Conservation (phyloP, 305 asterid species). For the Plantago coronopus region DNA sequence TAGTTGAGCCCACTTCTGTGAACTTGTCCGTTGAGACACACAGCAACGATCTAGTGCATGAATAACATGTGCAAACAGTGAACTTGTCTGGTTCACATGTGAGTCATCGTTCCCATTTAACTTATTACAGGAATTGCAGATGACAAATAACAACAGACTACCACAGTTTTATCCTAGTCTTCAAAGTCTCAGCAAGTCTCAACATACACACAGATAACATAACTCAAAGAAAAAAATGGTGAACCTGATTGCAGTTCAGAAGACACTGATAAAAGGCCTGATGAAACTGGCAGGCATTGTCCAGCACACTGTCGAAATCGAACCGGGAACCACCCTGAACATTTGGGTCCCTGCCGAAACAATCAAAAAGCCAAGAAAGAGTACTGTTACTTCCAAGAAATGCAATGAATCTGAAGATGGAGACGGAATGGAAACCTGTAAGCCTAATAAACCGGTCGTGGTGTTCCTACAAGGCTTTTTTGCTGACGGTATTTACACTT, state of each 20-base stretch:
- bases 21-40: too few species aligned
- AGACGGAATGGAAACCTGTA: conserved; percentile 23
- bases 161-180: conserved; percentile 24
- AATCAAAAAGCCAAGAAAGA: conserved; percentile 30
- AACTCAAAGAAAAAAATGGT: conserved; percentile 30
- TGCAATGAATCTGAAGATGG: conserved; percentile 15
- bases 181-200: not conserved
- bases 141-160: conserved; percentile 31
- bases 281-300: conserved; percentile 58
- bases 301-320: conserved; percentile 39
- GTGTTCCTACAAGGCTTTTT: conserved; percentile 87
- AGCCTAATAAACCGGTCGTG: conserved; percentile 58
- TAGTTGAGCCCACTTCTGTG: too few species aligned
- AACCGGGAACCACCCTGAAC: conserved; percentile 46
- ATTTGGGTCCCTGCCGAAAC: conserved; percentile 61
- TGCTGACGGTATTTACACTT: conserved; percentile 79
- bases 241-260: conserved; percentile 47
- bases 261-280: conserved; percentile 37
- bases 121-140: conserved; percentile 23
- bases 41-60: too few species aligned
- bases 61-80: too few species aligned
- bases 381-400: conserved; percentile 22
- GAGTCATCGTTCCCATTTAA: too few species aligned
- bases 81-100: too few species aligned
- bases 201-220: not conserved